Base-by-base conservation (phyloP, 352 stramenopile species). In the Globisporangium ultimum region DNA sequence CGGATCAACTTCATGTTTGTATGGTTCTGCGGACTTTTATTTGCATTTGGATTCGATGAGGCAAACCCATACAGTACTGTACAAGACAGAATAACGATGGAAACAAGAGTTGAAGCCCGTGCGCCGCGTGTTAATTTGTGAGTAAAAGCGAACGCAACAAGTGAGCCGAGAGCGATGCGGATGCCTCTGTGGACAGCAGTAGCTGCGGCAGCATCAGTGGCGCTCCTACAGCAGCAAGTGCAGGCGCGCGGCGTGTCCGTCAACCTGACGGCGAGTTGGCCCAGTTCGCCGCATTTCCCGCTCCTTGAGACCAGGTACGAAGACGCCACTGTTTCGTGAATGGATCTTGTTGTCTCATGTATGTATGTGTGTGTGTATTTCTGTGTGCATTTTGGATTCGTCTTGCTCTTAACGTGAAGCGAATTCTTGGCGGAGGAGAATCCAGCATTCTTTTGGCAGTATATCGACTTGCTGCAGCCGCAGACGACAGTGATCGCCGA, bases 341-440 rank as follows among this genome's bases (percentile, higher is more conserved):
- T 36, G 28, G 28, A 36, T 36, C 24, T 18, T 20, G 41, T 2
- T 40, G 11, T 17, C 45, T 12, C n/a, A n/a, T 55, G 22, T 21
- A 22, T 40, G 46, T 50, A 15, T 52, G 20, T 47, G 21, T 41
- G 21, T 18, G 17, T 40, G n/a, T n/a, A n/a, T n/a, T 7, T 22
- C 17, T 17, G 20, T 2, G 3, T 40, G 8, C n/a, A 20, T 45
- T 3, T 38, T 18, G 15, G 24, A 75, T 43, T 66, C 59, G 40
- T n/a, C 4, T 15, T 15, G 13, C 3, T 45, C 17, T n/a, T 18
- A 8, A 45, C 40, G 40, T 11, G 38, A 6, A 92, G 83, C 64
- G 85, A 92, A 53, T 94, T 89, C 59, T 67, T 94, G 40, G 82
- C 83, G 13, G 80, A 92, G 45, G 83, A 92, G 55, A 89, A 91